A percentile compares a stretch with the other conserved stretches of the same genome.
These are phyloP conservation scores for Candida ulmi DNA, from an alignment of 805 yeast species.

Conservation along the genomic window DNA sequence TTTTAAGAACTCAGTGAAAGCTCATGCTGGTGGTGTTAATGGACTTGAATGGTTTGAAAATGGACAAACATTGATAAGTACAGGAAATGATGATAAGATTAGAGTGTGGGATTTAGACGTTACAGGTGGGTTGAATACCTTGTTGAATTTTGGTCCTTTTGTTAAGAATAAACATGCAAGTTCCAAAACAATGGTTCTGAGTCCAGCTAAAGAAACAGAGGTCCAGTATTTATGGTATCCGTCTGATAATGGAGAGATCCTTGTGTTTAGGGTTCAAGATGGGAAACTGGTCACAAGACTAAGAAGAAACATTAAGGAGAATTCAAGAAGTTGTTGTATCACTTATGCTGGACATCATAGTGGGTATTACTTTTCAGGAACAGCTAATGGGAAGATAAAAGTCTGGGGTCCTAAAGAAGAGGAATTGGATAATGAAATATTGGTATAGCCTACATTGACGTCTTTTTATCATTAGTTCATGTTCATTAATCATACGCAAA, in stretches of 20 bases:
- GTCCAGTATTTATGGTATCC: slow-evolving; percentile 61
- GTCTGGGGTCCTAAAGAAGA: slow-evolving; percentile 44
- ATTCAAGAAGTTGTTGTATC: slow-evolving; percentile 45
- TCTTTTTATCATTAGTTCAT: too few relatives aligned
- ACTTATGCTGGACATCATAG: slow-evolving; percentile 40
- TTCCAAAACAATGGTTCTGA: slow-evolving; percentile 23
- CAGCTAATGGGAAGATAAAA: slow-evolving; percentile 60
- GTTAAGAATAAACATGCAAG: slow-evolving; percentile 53
- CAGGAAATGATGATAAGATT: slow-evolving; percentile 78
- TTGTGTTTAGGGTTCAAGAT: slow-evolving; percentile 50
- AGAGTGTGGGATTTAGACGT: slow-evolving; percentile 70
- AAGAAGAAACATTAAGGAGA: slow-evolving; percentile 35
- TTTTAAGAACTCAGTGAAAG: slow-evolving; percentile 32
- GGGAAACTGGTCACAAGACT: slow-evolving; percentile 61
- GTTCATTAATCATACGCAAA: too few relatives aligned
- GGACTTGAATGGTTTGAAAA: slow-evolving; percentile 69
- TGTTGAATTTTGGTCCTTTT: slow-evolving; percentile 73
- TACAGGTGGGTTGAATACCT: slow-evolving; percentile 47
- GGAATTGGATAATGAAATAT: slow-evolving; percentile 1
- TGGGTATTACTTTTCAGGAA: slow-evolving; percentile 51
- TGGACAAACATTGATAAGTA: slow-evolving; percentile 58
- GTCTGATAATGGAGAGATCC: slow-evolving; percentile 68
- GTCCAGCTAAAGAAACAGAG: slow-evolving; percentile 43
- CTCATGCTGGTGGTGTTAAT: slow-evolving; percentile 76
- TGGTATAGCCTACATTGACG: not conserved